Evolutionary conservation across 2,329 filamentous ascomycete genomes (phyloP).

Genomic region (Hypoxylon sp.): DNA sequence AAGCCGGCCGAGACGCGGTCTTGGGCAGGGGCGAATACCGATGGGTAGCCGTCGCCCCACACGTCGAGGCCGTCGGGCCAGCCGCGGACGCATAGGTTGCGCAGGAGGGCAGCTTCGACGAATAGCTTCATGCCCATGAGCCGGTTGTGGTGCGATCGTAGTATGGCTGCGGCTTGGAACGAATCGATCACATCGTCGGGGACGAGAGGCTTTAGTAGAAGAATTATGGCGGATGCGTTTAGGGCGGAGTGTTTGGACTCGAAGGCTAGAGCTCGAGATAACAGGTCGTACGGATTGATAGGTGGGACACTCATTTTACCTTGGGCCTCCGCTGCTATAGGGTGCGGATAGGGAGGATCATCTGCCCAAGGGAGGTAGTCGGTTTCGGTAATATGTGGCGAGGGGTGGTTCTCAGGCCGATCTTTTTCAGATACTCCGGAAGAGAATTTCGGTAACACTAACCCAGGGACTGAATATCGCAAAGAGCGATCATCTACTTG

Average conservation of each 20-base stretch:
- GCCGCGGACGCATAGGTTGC: conserved; percentile 69
- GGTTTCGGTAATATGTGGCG: conserved; percentile 62
- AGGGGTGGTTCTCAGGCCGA: conserved; percentile 54
- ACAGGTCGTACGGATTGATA: conserved; percentile 66
- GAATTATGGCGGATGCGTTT: conserved; percentile 70
- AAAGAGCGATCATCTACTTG: conserved; percentile 26
- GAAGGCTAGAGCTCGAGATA: conserved; percentile 66
- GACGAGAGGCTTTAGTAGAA: conserved; percentile 69
- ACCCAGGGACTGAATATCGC: conserved; percentile 24
- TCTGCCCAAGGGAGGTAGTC: conserved; percentile 70
- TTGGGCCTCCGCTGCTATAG: conserved; percentile 45
- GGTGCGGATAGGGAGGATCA: conserved; percentile 67
- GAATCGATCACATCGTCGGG: conserved; percentile 66
- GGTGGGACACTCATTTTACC: conserved; percentile 50
- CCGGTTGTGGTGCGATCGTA: conserved; percentile 70
- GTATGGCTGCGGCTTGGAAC: conserved; percentile 66
- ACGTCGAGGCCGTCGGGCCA: conserved; percentile 64
- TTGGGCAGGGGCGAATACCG: conserved; percentile 66
- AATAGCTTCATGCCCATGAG: conserved; percentile 71
- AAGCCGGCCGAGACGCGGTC: conserved; percentile 66
- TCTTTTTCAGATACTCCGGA: conserved; percentile 26
- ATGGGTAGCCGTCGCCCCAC: conserved; percentile 67
- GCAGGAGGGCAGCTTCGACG: conserved; percentile 69
- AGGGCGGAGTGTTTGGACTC: conserved; percentile 68
- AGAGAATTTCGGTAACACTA: conserved; percentile 31